Evolutionary conservation across 768 basidiomycete species (phyloP).

Genomic region (Suillus fuscotomentosus): DNA sequence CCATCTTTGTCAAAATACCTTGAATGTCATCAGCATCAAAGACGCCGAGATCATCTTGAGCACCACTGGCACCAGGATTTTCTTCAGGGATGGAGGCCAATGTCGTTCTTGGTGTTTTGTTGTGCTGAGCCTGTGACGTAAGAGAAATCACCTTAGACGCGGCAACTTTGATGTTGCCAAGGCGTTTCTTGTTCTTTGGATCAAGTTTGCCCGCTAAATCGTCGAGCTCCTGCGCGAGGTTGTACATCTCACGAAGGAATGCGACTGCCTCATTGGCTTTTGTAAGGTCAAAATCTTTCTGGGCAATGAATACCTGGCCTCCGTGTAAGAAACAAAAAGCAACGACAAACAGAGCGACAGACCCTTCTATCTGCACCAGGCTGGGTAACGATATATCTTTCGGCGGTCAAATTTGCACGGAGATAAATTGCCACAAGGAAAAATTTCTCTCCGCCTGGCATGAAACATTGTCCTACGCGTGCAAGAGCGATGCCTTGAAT

Average conservation of each 20-base stretch:
- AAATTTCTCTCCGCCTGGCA: background rate
- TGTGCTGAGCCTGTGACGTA: background rate
- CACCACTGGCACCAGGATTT: background rate
- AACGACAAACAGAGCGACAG: background rate
- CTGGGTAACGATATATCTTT: conserved; percentile 8
- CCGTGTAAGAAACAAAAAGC: background rate
- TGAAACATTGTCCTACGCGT: background rate
- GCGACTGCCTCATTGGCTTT: background rate
- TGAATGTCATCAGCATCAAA: conserved; percentile 5
- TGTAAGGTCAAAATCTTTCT: conserved; percentile 3
- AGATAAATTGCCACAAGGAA: conserved; percentile 11
- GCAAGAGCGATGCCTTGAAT: conserved; percentile 10
- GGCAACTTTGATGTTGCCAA: background rate
- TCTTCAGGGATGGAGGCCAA: background rate
- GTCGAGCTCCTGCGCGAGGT: conserved; percentile 4
- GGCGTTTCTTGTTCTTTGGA: background rate
- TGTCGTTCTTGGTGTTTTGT: background rate
- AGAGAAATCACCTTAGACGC: conserved; percentile 1
- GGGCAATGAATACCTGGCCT: conserved; percentile 8
- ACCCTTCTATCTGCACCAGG: background rate
- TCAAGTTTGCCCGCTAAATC: conserved; percentile 2
- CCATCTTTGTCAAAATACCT: background rate
- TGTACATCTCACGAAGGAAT: conserved; percentile 15
- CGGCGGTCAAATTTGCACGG: background rate
- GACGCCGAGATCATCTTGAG: conserved; percentile 3